phyloP scores from a whole-genome alignment of 441 rosid genomes.

The Pelargonium myrrhifolium region DNA sequence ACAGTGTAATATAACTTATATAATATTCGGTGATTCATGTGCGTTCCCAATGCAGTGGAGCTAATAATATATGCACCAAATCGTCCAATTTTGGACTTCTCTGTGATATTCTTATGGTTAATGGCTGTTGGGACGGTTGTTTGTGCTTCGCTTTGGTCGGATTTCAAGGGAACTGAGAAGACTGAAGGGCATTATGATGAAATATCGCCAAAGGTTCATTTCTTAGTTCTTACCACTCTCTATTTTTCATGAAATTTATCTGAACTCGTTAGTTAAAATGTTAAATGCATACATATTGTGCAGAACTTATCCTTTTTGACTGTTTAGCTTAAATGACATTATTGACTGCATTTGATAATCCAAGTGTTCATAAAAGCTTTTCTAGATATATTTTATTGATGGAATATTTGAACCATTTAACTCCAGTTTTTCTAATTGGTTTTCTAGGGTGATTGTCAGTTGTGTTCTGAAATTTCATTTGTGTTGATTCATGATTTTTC shows the following conservation, averaged over 20 bases:
- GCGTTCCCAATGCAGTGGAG: constrained; percentile 60
- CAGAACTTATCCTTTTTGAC: not conserved
- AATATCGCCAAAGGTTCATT: constrained; percentile 75
- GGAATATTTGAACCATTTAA: not conserved
- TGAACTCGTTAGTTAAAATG: constrained; percentile 6
- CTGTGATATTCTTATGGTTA: constrained; percentile 71
- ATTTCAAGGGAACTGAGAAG: constrained; percentile 39
- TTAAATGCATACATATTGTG: constrained; percentile 3
- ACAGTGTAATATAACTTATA: constrained; percentile 65
- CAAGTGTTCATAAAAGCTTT: too few relatives aligned
- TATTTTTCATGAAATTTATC: constrained; percentile 6
- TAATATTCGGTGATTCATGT: constrained; percentile 26
- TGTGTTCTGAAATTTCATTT: not conserved
- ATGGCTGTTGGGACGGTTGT: constrained; percentile 91
- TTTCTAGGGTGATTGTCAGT: not conserved
- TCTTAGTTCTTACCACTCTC: constrained; percentile 14
- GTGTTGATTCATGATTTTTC: not conserved
- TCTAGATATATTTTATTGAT: not conserved
- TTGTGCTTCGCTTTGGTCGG: constrained; percentile 74
- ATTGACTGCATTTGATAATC: too few relatives aligned
- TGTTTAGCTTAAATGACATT: not conserved
- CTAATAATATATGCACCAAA: constrained; percentile 64
- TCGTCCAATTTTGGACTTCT: constrained; percentile 62
- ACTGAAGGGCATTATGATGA: constrained; percentile 57
- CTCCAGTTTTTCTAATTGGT: not conserved